A percentile compares a stretch with the other conserved stretches of the same genome.
Conservation (phyloP, 2,329 filamentous ascomycete species). For the Penicillium sp. region DNA sequence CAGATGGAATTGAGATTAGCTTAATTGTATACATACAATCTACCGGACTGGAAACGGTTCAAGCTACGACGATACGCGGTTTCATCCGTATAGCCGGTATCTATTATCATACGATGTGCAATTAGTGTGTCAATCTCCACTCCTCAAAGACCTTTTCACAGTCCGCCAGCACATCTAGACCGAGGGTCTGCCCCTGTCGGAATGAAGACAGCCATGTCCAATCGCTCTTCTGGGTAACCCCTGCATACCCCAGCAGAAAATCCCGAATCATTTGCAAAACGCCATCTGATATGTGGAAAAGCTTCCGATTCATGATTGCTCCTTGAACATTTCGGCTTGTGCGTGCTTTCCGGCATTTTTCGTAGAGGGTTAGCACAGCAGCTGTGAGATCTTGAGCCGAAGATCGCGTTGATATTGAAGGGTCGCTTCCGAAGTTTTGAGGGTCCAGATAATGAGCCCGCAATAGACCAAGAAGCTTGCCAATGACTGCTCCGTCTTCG, state of each 20-base stretch:
- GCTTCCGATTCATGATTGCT: conserved; percentile 15
- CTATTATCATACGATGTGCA: not conserved
- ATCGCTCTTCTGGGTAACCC: conserved; percentile 20
- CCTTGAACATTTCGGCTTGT: conserved; percentile 21
- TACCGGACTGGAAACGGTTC: not conserved
- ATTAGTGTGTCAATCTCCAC: not conserved
- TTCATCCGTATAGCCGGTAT: not conserved
- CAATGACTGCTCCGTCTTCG: conserved; percentile 66
- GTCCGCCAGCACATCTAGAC: conserved; percentile 15
- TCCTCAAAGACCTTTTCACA: conserved; percentile 7
- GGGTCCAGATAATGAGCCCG: not conserved
- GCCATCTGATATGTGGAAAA: conserved; percentile 23
- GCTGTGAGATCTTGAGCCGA: conserved; percentile 1
- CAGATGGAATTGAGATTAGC: not conserved
- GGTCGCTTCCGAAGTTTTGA: conserved; percentile 37
- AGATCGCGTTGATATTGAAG: not conserved
- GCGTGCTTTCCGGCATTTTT: conserved; percentile 17
- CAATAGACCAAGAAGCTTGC: conserved; percentile 51
- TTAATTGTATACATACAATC: not conserved
- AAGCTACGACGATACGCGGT: not conserved
- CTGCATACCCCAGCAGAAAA: conserved; percentile 10
- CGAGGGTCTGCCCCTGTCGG: conserved; percentile 14
- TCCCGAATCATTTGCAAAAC: conserved; percentile 16
- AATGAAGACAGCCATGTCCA: conserved; percentile 19
- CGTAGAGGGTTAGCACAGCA: conserved; percentile 12